Conservation (phyloP, 2,329 filamentous ascomycete species). For the Fulvia fulva region DNA sequence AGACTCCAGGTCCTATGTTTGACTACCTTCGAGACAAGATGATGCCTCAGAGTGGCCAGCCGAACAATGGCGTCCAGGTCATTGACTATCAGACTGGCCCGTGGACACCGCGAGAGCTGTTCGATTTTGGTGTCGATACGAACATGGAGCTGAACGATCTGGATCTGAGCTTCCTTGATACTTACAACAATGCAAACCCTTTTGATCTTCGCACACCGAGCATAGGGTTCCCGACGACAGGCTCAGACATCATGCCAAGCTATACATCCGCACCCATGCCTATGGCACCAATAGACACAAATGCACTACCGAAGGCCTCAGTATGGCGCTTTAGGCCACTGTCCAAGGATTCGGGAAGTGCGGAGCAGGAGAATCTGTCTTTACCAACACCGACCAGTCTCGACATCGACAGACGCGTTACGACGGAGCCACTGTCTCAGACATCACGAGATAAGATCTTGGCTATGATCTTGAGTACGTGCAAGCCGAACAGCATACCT, state of each 20-base stretch:
- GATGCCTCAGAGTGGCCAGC: conserved; percentile 22
- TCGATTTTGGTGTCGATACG: conserved; percentile 44
- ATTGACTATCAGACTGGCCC: conserved; percentile 35
- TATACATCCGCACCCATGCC: conserved; percentile 32
- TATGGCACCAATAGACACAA: conserved; percentile 27
- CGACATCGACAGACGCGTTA: conserved; percentile 39
- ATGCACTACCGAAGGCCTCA: conserved; percentile 39
- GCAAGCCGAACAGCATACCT: conserved; percentile 49
- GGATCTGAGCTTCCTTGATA: conserved; percentile 44
- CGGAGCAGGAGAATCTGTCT: conserved; percentile 38
- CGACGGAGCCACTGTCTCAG: conserved; percentile 39
- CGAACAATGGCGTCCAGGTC: conserved; percentile 24
- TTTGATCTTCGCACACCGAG: conserved; percentile 37
- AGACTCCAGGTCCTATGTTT: conserved; percentile 28
- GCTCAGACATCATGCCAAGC: conserved; percentile 33
- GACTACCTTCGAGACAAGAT: conserved; percentile 35
- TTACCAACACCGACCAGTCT: conserved; percentile 37
- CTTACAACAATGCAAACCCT: conserved; percentile 43
- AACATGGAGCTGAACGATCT: conserved; percentile 45
- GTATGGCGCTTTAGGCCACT: conserved; percentile 45
- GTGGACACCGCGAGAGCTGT: conserved; percentile 42
- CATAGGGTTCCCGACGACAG: conserved; percentile 31
- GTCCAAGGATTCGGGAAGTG: conserved; percentile 33
- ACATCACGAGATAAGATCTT: conserved; percentile 56
- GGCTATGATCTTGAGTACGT: conserved; percentile 59